Percentiles rank a stretch among this genome's conserved stretches.
These are phyloP conservation scores for Leptomonas pyrrhocoris DNA, from an alignment of 208 protist genomes.

Conservation along the genomic window DNA sequence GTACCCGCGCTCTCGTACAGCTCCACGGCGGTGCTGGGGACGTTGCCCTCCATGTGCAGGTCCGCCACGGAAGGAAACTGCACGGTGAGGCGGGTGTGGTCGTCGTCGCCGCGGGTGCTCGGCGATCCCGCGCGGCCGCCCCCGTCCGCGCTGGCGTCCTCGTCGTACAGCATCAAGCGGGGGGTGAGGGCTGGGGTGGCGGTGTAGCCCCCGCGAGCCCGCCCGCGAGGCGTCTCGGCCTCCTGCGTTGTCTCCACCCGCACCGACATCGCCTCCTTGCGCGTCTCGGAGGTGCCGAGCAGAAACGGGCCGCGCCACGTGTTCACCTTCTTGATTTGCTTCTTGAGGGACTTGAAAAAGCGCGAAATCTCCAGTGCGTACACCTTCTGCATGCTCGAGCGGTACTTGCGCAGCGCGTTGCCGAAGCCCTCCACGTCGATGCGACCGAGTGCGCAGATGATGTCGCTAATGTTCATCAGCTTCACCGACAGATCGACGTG, in stretches of 20 bases:
- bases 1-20: conserved; percentile 54
- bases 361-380: conserved; percentile 71
- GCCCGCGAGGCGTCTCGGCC: conserved; percentile 52
- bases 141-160: conserved; percentile 30
- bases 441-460: conserved; percentile 64
- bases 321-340: conserved; percentile 62
- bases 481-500: conserved; percentile 66
- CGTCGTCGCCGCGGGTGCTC: conserved; percentile 10
- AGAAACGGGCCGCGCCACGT: conserved; percentile 53
- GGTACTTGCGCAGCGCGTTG: conserved; percentile 73
- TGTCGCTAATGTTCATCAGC: conserved; percentile 62
- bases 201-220: conserved; percentile 15
- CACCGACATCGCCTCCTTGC: conserved; percentile 42
- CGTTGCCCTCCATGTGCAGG: conserved; percentile 28
- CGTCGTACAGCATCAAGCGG: conserved; percentile 42
- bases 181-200: conserved; percentile 54
- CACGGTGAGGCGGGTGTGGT: conserved; percentile 46
- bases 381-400: conserved; percentile 80
- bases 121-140: conserved; percentile 24
- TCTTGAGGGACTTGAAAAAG: conserved; percentile 77
- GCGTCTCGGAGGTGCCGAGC: conserved; percentile 54
- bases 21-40: conserved; percentile 34
- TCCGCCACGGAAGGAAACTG: conserved; percentile 52
- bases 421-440: conserved; percentile 78
- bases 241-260: conserved; percentile 57